A percentile compares a stretch with the other conserved stretches of the same genome.
phyloP scores from a whole-genome alignment of 2,329 filamentous ascomycete species.

The Lithohypha guttulata region DNA sequence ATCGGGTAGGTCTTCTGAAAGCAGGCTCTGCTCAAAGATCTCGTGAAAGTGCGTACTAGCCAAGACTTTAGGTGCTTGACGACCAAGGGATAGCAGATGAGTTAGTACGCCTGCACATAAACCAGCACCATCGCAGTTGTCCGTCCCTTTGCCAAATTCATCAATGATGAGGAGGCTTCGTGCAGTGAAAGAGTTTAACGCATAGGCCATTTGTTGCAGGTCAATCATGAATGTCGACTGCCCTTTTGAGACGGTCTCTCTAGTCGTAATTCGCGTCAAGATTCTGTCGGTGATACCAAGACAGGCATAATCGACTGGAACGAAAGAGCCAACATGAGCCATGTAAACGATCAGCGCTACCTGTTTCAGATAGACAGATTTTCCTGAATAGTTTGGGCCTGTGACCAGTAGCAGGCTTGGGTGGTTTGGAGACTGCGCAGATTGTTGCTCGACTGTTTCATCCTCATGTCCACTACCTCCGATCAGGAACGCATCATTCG shows the following conservation, averaged over 20 bases:
- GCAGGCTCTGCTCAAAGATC: slow-evolving; percentile 40
- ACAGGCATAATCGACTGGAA: slow-evolving; percentile 64
- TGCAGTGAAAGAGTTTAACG: slow-evolving; percentile 61
- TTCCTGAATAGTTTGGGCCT: slow-evolving; percentile 92
- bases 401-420: slow-evolving; percentile 72
- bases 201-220: slow-evolving; percentile 72
- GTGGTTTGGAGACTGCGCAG: slow-evolving; percentile 15
- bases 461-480: slow-evolving; percentile 40
- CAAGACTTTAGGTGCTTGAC: slow-evolving; percentile 47
- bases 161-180: slow-evolving; percentile 80
- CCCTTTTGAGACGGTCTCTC: slow-evolving; percentile 54
- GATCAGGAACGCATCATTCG: slow-evolving; percentile 64
- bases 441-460: slow-evolving; percentile 13
- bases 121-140: slow-evolving; percentile 49
- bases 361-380: slow-evolving; percentile 92
- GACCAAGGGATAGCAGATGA: slow-evolving; percentile 41
- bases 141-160: slow-evolving; percentile 70
- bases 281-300: slow-evolving; percentile 91
- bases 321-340: slow-evolving; percentile 84
- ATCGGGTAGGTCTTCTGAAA: slow-evolving; percentile 36
- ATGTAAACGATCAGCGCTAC: slow-evolving; percentile 82
- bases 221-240: slow-evolving; percentile 70
- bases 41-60: slow-evolving; percentile 55
- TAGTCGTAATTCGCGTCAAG: slow-evolving; percentile 70
- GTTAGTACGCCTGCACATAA: slow-evolving; percentile 52